Conservation (phyloP, 257 asterid species). For the Capsicum rhomboideum region DNA sequence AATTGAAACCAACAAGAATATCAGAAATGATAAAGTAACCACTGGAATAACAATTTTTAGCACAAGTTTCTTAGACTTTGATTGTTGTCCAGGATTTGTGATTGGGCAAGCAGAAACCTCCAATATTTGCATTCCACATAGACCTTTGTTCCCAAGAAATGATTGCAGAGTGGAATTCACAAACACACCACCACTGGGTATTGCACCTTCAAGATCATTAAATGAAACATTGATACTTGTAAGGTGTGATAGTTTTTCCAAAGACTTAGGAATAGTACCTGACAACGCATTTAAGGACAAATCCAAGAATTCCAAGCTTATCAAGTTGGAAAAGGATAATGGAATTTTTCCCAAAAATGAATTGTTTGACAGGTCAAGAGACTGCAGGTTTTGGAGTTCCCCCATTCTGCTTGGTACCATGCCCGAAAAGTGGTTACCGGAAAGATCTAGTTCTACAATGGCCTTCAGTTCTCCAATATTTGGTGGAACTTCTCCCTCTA, state of each 20-base stretch:
- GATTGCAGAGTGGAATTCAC: slow-evolving; percentile 17
- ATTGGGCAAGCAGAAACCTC: background rate
- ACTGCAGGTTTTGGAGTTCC: slow-evolving; percentile 9
- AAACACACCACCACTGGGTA: slow-evolving; percentile 30
- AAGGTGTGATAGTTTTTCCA: background rate
- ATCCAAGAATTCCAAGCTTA: slow-evolving; percentile 25
- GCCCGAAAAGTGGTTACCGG: slow-evolving; percentile 14
- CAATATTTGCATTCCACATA: slow-evolving; percentile 7
- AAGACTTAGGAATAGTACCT: slow-evolving; percentile 17
- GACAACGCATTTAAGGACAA: slow-evolving; percentile 20
- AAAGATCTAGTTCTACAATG: too few relatives aligned
- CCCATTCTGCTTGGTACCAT: slow-evolving; percentile 23
- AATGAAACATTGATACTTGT: background rate
- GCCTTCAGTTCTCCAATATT: too few relatives aligned
- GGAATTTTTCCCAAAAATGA: slow-evolving; percentile 26
- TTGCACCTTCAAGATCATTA: slow-evolving; percentile 21
- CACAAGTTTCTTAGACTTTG: background rate
- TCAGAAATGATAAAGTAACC: background rate
- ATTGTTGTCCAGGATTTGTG: background rate
- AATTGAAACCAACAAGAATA: background rate
- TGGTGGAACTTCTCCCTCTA: too few relatives aligned
- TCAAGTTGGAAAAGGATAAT: slow-evolving; percentile 17
- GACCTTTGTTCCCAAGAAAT: slow-evolving; percentile 9
- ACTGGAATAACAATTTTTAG: background rate
- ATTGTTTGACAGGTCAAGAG: slow-evolving; percentile 22